Evolutionary conservation across 2,329 filamentous ascomycete species (phyloP).

Genomic region (Ceratocystis cacaofunesta): DNA sequence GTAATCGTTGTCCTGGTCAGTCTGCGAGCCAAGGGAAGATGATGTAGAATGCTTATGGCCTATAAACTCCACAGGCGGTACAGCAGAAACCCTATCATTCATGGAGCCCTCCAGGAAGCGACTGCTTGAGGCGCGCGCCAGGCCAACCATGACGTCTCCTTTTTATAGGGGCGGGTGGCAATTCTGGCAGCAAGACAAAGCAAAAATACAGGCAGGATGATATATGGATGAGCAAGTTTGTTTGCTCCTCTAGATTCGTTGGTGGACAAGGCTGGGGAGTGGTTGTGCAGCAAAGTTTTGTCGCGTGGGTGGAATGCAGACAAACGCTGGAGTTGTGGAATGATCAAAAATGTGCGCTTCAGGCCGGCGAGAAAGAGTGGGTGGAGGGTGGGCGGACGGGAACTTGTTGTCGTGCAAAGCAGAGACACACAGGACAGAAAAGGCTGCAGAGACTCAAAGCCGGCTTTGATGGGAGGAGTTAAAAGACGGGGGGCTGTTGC

Average conservation of each 20-base stretch:
- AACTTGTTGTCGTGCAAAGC: background rate
- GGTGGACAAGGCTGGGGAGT: background rate
- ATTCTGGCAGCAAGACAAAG: background rate
- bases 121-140: constrained; percentile 29
- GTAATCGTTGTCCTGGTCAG: constrained; percentile 20
- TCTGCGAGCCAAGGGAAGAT: constrained; percentile 19
- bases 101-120: constrained; percentile 70
- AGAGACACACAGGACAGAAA: background rate
- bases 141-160: constrained; percentile 12
- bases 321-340: background rate
- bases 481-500: background rate
- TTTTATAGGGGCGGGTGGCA: constrained; percentile 1
- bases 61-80: constrained; percentile 54
- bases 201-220: background rate
- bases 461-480: background rate
- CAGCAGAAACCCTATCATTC: constrained; percentile 61
- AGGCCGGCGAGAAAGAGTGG: background rate
- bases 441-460: background rate
- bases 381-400: background rate
- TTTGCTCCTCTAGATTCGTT: background rate
- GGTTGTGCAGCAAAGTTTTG: background rate
- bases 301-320: background rate
- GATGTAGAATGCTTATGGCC: constrained; percentile 21
- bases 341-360: background rate
- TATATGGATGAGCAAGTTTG: background rate